Evolutionary conservation across 106 monocot species (phyloP), one percentile per base, ranked within the genome.

Genomic region (Amphibolis antarctica): DNA sequence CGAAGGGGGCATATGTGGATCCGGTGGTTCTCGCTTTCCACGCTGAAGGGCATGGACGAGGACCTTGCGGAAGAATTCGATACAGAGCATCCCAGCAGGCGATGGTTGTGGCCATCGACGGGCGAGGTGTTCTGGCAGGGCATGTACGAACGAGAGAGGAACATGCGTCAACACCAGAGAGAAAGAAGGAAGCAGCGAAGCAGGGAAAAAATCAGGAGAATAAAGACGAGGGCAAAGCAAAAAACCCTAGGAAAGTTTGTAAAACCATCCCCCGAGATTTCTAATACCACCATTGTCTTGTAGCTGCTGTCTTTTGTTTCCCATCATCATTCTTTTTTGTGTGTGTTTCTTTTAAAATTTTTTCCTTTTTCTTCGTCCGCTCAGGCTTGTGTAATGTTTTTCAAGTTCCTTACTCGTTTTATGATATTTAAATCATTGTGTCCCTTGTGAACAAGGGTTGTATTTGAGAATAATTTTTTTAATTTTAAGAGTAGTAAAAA

Each of bases 91-190:
- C 73, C 82, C 0, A 28, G 47, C 14, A 53, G 78, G 26, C 69
- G 78, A 48, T 77, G 86, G 90, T 71, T 98, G 54, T 98, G 96
- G 96, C 90, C 90, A 0, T 78, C 62, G 0, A 98, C 96, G 7
- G 96, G 96, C 5, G 90, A 98, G 64, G 90, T 98, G 20, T 84
- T 82, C 44, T 98, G 90, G 90, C 90, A 98, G 43, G 96, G 96
- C 18, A 44, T 87, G 6, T 78, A 76, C 51, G 96, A 98, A 24
- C 68, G 82, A 54, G 96, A 98, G 72, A 64, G 76, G 49, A 86
- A 62, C 66, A 76, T 42, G 36, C 28, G 60, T 19, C 60, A 21
- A 24, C 36, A 12, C 12, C 36, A 61, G 12, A 61, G n/a, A 43
- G 60, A 61, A 15, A 17, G 60, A 20, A 61, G 43, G 42, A 61